These are phyloP conservation scores for Juncus inflexus DNA, from an alignment of 176 grass and related monocot genomes.

Conservation along the genomic window DNA sequence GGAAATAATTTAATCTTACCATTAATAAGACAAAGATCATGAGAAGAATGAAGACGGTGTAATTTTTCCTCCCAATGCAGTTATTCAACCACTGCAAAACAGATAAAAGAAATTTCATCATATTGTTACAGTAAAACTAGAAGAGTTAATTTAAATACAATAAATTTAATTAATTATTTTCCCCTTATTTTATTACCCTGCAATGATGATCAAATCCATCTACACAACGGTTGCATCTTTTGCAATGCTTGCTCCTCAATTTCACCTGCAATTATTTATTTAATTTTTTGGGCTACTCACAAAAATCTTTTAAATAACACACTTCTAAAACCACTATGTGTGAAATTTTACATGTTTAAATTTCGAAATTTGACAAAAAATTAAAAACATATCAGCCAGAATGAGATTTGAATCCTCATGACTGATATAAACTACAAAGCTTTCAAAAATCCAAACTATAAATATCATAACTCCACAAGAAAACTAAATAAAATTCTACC, in stretches of 20 bases:
- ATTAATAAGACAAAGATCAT: conserved; percentile 76
- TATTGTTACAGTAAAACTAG: neutral
- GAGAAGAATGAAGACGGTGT: conserved; percentile 80
- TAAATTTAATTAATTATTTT: neutral
- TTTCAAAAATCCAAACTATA: too few relatives aligned
- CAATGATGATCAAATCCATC: conserved; percentile 99
- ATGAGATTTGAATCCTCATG: neutral
- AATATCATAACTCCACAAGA: neutral
- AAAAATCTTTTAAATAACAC: neutral
- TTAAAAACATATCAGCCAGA: neutral
- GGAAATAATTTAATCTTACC: conserved; percentile 32
- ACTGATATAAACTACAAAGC: neutral
- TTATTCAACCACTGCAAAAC: conserved; percentile 87
- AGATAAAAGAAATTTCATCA: conserved; percentile 22
- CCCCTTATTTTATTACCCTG: conserved; percentile 43
- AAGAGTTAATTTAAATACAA: neutral
- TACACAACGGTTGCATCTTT: conserved; percentile 82
- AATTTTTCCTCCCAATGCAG: conserved; percentile 93
- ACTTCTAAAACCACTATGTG: too few relatives aligned
- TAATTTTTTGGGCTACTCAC: neutral
- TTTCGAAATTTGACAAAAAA: neutral
- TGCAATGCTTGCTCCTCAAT: conserved; percentile 94
- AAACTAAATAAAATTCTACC: conserved; percentile 27
- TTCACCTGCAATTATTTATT: conserved; percentile 49
- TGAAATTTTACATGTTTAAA: neutral